Conservation (phyloP, 805 yeast genomes). For the Torulaspora franciscae region DNA sequence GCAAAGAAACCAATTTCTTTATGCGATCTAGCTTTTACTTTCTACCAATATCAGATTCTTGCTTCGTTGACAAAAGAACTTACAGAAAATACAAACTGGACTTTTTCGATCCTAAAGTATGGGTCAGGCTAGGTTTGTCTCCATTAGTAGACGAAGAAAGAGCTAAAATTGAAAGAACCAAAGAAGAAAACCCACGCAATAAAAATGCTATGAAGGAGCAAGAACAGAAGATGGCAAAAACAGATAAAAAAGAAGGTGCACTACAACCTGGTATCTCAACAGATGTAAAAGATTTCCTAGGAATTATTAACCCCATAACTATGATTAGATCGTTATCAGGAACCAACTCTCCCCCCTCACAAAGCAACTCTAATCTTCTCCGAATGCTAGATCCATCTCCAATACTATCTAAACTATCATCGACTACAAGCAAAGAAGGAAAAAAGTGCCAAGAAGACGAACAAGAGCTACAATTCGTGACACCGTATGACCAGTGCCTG, state of each 20-base stretch:
- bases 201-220: neutral
- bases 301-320: constrained; percentile 14
- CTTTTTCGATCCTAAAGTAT: constrained; percentile 71
- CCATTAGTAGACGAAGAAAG: constrained; percentile 56
- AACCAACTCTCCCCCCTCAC: neutral
- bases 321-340: constrained; percentile 14
- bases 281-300: constrained; percentile 14
- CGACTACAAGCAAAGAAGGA: constrained; percentile 9
- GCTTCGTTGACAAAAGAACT: constrained; percentile 61
- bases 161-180: constrained; percentile 3
- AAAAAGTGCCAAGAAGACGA: constrained; percentile 5
- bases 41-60: constrained; percentile 68
- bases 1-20: constrained; percentile 78
- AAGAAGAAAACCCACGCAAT: constrained; percentile 2
- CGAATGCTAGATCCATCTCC: constrained; percentile 10
- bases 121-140: constrained; percentile 71
- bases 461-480: constrained; percentile 18
- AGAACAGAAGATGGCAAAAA: constrained; percentile 11
- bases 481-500: constrained; percentile 50
- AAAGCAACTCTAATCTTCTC: constrained; percentile 1
- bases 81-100: constrained; percentile 60
- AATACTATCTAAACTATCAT: constrained; percentile 7
- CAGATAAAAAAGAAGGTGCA: constrained; percentile 4
- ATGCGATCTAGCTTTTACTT: constrained; percentile 83
- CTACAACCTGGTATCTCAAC: constrained; percentile 16